Conservation (phyloP, 192 early-diverging fungal genomes). For the Gaertneriomyces sp. region DNA sequence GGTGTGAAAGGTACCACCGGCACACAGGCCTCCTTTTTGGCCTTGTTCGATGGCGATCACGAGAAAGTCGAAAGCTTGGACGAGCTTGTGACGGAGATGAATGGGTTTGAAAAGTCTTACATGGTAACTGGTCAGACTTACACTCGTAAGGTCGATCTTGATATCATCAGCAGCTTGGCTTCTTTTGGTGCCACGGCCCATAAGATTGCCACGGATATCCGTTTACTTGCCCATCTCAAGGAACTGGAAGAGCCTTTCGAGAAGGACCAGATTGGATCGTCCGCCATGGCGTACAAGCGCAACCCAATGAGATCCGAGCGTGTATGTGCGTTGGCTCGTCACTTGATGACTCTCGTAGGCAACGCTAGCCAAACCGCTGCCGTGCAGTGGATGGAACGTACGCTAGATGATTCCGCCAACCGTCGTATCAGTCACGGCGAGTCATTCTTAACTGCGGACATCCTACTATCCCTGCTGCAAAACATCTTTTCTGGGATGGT, state of each 20-base stretch:
- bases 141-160: slow-evolving; percentile 95
- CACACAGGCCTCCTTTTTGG: slow-evolving; percentile 95
- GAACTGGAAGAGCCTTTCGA: slow-evolving; percentile 99
- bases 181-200: slow-evolving; percentile 95
- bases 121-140: slow-evolving; percentile 97
- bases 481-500: slow-evolving; percentile 98
- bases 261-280: slow-evolving; percentile 97
- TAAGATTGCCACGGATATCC: slow-evolving; percentile 95
- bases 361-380: slow-evolving; percentile 86
- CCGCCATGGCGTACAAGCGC: slow-evolving; percentile 99
- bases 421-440: slow-evolving; percentile 93
- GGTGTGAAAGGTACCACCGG: slow-evolving; percentile 99
- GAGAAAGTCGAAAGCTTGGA: slow-evolving; percentile 92
- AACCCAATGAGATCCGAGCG: slow-evolving; percentile 99
- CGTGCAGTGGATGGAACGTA: slow-evolving; percentile 96
- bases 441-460: slow-evolving; percentile 95
- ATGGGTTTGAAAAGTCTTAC: slow-evolving; percentile 80
- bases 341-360: slow-evolving; percentile 86
- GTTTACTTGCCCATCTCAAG: slow-evolving; percentile 92
- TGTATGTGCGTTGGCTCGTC: slow-evolving; percentile 91
- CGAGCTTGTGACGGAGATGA: slow-evolving; percentile 80
- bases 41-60: slow-evolving; percentile 90
- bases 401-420: slow-evolving; percentile 95
- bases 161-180: slow-evolving; percentile 77
- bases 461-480: slow-evolving; percentile 88